These are phyloP conservation scores for Cyberlindnera maritima DNA, from an alignment of 805 yeast genomes.

Conservation along the genomic window DNA sequence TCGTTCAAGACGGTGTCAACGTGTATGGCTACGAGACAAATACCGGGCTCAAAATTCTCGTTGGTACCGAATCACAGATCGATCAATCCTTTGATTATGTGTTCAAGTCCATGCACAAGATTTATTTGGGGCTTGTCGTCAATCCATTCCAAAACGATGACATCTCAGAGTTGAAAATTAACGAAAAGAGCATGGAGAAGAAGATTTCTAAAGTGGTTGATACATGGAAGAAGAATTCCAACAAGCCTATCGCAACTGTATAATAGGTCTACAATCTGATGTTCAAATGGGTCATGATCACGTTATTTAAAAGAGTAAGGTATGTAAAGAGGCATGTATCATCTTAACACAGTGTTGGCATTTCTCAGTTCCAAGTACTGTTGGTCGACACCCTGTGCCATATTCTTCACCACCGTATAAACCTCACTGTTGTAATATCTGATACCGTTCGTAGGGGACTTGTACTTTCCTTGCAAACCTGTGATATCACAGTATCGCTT, in stretches of 20 bases:
- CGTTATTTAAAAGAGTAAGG: not conserved
- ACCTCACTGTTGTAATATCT: slow-evolving; percentile 83
- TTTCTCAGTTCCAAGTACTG: slow-evolving; percentile 84
- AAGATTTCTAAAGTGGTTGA: slow-evolving; percentile 17
- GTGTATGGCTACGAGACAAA: slow-evolving; percentile 69
- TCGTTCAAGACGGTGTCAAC: slow-evolving; percentile 63
- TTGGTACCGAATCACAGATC: slow-evolving; percentile 46
- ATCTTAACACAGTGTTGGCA: slow-evolving; percentile 81
- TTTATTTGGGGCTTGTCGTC: slow-evolving; percentile 53
- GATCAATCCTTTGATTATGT: slow-evolving; percentile 21
- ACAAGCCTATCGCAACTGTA: not conserved
- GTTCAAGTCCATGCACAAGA: slow-evolving; percentile 46
- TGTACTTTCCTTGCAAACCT: slow-evolving; percentile 78
- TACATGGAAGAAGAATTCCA: slow-evolving; percentile 4
- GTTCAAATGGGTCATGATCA: not conserved
- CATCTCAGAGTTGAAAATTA: slow-evolving; percentile 20
- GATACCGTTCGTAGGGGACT: slow-evolving; percentile 68
- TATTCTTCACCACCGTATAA: slow-evolving; percentile 67
- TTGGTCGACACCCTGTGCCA: slow-evolving; percentile 92
- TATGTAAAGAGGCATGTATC: not conserved
- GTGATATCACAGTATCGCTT: slow-evolving; percentile 92
- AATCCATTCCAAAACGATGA: slow-evolving; percentile 54
- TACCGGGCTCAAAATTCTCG: slow-evolving; percentile 63
- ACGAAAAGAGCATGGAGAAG: slow-evolving; percentile 21
- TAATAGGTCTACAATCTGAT: not conserved